A percentile compares a stretch with the other conserved stretches of the same genome.
These are phyloP conservation scores for Mycosarcoma maydis DNA, from an alignment of 1,284 basidiomycete genomes.

Conservation along the genomic window DNA sequence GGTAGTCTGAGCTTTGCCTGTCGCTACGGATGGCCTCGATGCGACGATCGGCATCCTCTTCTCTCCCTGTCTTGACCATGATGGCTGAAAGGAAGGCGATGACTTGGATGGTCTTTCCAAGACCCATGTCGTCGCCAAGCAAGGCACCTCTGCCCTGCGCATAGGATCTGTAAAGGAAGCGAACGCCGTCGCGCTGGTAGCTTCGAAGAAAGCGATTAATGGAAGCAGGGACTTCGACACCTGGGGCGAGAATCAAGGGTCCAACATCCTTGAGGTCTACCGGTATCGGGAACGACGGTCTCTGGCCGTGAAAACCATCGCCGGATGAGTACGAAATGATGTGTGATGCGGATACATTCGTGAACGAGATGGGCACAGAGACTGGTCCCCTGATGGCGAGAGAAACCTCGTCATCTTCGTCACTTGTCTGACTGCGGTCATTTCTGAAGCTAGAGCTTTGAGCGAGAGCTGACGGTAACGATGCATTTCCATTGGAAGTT, in stretches of 20 bases:
- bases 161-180: constrained; percentile 79
- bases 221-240: constrained; percentile 73
- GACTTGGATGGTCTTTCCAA: constrained; percentile 95
- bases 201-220: constrained; percentile 83
- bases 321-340: not conserved
- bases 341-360: not conserved
- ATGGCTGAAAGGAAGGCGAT: constrained; percentile 84
- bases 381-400: constrained; percentile 13
- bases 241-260: constrained; percentile 17
- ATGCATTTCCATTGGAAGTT: constrained; percentile 1
- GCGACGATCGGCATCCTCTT: constrained; percentile 74
- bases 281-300: constrained; percentile 25
- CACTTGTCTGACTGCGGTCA: constrained; percentile 6
- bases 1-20: constrained; percentile 17
- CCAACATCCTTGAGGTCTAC: constrained; percentile 14
- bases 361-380: not conserved
- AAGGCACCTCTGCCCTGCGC: constrained; percentile 75
- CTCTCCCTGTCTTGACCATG: constrained; percentile 79
- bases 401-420: constrained; percentile 29
- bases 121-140: constrained; percentile 92
- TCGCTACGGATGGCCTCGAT: constrained; percentile 67
- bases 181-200: constrained; percentile 83
- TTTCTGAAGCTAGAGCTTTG: not conserved
- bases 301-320: not conserved
- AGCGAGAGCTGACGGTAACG: not conserved